Evolutionary conservation across 805 yeast genomes (phyloP).

Genomic region (Myxozyma neotropica): DNA sequence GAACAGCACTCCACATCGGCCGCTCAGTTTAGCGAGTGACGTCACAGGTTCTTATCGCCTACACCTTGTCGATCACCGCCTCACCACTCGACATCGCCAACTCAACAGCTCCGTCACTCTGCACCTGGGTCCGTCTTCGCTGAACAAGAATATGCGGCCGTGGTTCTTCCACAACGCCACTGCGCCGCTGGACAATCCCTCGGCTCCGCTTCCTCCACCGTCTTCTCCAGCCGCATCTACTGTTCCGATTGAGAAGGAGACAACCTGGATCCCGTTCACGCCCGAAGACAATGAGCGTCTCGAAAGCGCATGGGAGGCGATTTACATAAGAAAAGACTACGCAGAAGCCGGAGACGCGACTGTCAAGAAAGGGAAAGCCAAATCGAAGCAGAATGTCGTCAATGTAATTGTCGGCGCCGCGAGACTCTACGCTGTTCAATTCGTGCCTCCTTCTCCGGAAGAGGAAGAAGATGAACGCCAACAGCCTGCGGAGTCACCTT

Average conservation of each 20-base stretch:
- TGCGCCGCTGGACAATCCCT: conserved; percentile 37
- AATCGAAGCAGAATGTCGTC: conserved; percentile 17
- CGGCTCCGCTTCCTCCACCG: conserved; percentile 35
- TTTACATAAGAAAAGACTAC: conserved; percentile 15
- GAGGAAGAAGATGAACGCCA: neutral
- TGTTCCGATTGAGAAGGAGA: conserved; percentile 27
- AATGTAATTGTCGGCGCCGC: conserved; percentile 34
- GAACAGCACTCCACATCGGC: no score
- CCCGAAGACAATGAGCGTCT: conserved; percentile 43
- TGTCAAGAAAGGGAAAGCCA: conserved; percentile 12
- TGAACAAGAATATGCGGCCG: conserved; percentile 15
- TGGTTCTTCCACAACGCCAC: conserved; percentile 38
- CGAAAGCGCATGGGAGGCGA: conserved; percentile 32
- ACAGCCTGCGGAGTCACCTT: neutral
- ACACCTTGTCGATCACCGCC: neutral
- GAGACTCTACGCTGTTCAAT: conserved; percentile 33
- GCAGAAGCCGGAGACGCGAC: conserved; percentile 5
- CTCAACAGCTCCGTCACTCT: no score
- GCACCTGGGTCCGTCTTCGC: neutral
- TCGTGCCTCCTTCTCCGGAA: conserved; percentile 16
- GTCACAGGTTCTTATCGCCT: neutral
- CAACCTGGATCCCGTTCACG: conserved; percentile 45
- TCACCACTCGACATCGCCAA: no score
- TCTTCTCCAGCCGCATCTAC: conserved; percentile 33
- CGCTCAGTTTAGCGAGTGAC: no score